Conservation (phyloP, 371 early-diverging fungal genomes). For the Mucor irregularis region DNA sequence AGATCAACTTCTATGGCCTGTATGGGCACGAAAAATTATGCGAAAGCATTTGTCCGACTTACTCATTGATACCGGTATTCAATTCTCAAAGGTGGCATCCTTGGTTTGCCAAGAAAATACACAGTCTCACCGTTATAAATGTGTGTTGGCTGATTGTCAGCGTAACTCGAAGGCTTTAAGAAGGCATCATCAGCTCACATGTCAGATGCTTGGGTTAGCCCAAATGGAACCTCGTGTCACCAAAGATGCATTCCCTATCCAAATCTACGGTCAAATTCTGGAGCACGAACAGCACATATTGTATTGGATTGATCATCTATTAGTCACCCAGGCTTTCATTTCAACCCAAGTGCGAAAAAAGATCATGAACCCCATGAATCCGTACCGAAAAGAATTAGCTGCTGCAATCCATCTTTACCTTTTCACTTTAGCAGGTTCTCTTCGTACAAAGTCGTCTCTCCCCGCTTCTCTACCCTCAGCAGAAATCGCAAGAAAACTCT, state of each 20-base stretch:
- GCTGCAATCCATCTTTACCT: constrained; percentile 40
- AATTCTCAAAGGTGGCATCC: constrained; percentile 40
- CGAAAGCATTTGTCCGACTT: constrained; percentile 29
- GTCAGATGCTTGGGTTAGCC: constrained; percentile 29
- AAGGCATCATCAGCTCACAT: constrained; percentile 14
- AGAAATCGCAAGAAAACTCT: constrained; percentile 30
- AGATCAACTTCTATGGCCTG: constrained; percentile 40
- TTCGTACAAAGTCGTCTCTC: constrained; percentile 40
- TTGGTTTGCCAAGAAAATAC: constrained; percentile 39
- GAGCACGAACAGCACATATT: constrained; percentile 36
- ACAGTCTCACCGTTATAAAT: constrained; percentile 18
- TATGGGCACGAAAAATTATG: constrained; percentile 38
- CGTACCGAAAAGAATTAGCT: constrained; percentile 41
- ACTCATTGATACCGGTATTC: constrained; percentile 42
- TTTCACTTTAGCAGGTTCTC: constrained; percentile 38
- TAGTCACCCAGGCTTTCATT: constrained; percentile 24
- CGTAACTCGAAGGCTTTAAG: constrained; percentile 7
- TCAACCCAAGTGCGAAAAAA: constrained; percentile 22
- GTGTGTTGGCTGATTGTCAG: constrained; percentile 15
- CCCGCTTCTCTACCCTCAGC: constrained; percentile 46
- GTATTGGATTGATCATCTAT: constrained; percentile 41
- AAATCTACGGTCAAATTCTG: constrained; percentile 26
- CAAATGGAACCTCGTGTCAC: constrained; percentile 38
- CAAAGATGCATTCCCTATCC: constrained; percentile 36
- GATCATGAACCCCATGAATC: constrained; percentile 35